Base-by-base conservation (phyloP, 306 rosid genomes). In the Castanea sativa region DNA sequence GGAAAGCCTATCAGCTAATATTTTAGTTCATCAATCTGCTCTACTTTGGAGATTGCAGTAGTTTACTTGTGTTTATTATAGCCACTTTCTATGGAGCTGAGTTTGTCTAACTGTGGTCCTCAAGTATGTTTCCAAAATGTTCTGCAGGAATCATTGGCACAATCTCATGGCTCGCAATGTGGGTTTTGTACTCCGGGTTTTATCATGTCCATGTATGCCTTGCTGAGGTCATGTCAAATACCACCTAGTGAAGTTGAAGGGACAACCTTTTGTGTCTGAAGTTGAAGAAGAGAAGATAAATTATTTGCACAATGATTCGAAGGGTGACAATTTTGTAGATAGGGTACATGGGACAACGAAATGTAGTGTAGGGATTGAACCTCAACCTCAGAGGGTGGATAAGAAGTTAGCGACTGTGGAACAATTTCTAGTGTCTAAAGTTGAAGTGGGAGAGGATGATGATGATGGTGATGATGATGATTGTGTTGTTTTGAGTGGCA, bases 151-250 rank as follows among this genome's bases (percentile, higher is more conserved):
- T 89, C 99, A 68, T 68, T 95, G 87, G 99, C 94, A 71, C 85
- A 77, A 4, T 21, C 94, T 76, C 99, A 95, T 81, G 99, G 98
- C 64, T 91, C 99, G 38, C 98, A 95, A 78, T 95, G 99, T 87
- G 99, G 99, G 75, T 95, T 91, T 85, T 95, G 99, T 75, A 91
- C 99, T 10, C 99, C 98, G 25, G 99, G 98, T 72, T 95, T 95
- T 84, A 82, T 95, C 32, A 91, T 92, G 99, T 95, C 99, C 71
- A 79, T 92, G 86, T 92, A 92, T 82, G 92, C 96, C 18, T 89
- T 92, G 76, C 84, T 95, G 71, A 88, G 99, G 80, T 91, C 99
- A 56, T 87, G 96, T 82, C 90, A 80, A 83, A 84, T 82, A 68
- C 92, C 92, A 6, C 99, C 99, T 73, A 87, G 80, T 43, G 91